A percentile compares a stretch with the other conserved stretches of the same genome.
Conservation (phyloP, 176 grass and related monocot species). For the Alloteropsis semialata region DNA sequence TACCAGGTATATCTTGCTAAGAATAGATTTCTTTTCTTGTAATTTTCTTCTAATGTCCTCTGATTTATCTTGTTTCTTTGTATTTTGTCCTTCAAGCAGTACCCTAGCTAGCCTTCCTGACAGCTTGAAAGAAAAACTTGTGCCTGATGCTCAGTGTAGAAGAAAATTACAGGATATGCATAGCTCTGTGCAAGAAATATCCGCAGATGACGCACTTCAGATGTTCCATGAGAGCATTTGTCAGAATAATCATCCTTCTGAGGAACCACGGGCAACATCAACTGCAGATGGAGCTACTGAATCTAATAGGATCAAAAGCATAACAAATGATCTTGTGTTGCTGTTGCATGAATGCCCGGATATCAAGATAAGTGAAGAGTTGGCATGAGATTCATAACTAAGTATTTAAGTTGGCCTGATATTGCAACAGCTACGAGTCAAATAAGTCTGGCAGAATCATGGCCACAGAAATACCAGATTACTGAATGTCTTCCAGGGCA, state of each 20-base stretch:
- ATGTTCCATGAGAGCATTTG: constrained; percentile 51
- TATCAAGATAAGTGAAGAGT: constrained; percentile 46
- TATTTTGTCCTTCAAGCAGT: constrained; percentile 31
- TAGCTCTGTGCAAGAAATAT: constrained; percentile 47
- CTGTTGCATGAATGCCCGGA: constrained; percentile 46
- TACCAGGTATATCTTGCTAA: constrained; percentile 41
- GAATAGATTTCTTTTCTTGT: neutral
- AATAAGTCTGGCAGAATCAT: neutral
- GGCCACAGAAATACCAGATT: neutral
- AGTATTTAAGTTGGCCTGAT: neutral
- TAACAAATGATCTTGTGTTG: constrained; percentile 44
- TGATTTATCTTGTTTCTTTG: neutral
- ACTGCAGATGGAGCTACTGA: neutral
- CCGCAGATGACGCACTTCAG: constrained; percentile 42
- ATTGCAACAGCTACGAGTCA: neutral
- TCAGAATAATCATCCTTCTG: constrained; percentile 8
- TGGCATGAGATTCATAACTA: constrained; percentile 22
- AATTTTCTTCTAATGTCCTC: neutral
- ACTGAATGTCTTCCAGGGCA: neutral
- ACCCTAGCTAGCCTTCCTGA: constrained; percentile 48
- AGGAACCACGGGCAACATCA: constrained; percentile 16
- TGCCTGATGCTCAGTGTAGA: constrained; percentile 39
- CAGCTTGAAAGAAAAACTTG: constrained; percentile 49
- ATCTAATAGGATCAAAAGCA: constrained; percentile 42
- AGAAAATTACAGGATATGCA: constrained; percentile 37